Base-by-base conservation (phyloP, 257 asterid genomes). In the Solanum habrochaites region DNA sequence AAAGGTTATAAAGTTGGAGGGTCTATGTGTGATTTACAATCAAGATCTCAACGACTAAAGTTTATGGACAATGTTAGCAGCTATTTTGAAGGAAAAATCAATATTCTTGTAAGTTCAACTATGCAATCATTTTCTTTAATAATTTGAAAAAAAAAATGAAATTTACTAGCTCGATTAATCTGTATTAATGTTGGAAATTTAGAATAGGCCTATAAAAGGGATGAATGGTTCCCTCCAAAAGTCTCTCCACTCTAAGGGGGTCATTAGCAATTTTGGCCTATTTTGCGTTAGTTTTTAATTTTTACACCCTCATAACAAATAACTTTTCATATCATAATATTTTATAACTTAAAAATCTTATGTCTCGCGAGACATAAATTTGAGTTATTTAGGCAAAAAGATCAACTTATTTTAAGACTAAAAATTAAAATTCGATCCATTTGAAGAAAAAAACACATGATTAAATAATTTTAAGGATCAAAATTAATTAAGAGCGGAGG, bases 1-100 rank as follows among this genome's bases (percentile, higher is more conserved):
- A 81, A 82, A 39, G 89, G 89, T 5, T 83, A n/a, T 83, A 52
- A 37, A 70, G 77, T 82, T 25, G 35, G 11, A 32, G 87, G 87
- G 0, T 32, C 37, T 21, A 73, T 39, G 7, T 87, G 89, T 39
- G 86, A 87, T 31, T 29, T 87, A 83, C 31, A 11, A 6, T 70
- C 64, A 35, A 62, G 49, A 72, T n/a, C 43, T 12, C 86, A 87
- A n/a, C 0, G 89, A 7, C 52, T 52, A 77, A 70, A 87, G 14
- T 67, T 87, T 4, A 69, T 87, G 74, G 74, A 82, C 20, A 52
- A 4, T 15, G 87, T 70, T 15, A 13, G 83, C 8, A 9, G 4
- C 2, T n/a, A 21, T 31, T 87, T 87, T 18, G 31, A 70, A 15
- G 84, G 89, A 6, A 87, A 87, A 60, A 69, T 82, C 13, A 39